A percentile compares a stretch with the other conserved stretches of the same genome.
Conservation (phyloP, 2,329 filamentous ascomycete genomes). For the Neofusicoccum parvum region DNA sequence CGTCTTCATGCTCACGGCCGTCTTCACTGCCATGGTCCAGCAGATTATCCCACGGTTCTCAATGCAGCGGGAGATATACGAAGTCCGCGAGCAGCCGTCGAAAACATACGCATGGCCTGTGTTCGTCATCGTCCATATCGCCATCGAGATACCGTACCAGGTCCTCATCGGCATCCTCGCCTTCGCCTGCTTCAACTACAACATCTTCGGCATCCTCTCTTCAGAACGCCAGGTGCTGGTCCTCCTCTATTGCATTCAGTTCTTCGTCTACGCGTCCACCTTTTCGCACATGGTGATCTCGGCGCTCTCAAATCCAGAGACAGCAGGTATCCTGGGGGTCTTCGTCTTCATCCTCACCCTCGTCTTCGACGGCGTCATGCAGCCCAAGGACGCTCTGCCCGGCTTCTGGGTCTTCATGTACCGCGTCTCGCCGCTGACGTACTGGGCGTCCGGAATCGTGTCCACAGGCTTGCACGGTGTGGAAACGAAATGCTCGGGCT, state of each 20-base stretch:
- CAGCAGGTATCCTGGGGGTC: no score
- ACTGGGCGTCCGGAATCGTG: no score
- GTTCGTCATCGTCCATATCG: conserved; percentile 70
- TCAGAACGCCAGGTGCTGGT: conserved; percentile 65
- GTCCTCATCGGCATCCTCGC: conserved; percentile 64
- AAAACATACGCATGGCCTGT: conserved; percentile 76
- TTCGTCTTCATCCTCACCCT: no score
- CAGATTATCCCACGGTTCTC: conserved; percentile 63
- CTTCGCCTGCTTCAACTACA: conserved; percentile 70
- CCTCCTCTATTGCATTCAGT: conserved; percentile 64
- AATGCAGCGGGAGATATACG: conserved; percentile 61
- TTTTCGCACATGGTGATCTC: conserved; percentile 73
- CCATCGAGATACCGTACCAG: conserved; percentile 71
- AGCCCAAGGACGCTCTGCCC: no score
- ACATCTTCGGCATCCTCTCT: conserved; percentile 40
- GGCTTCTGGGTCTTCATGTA: no score
- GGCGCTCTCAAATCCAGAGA: no score
- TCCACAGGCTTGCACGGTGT: no score
- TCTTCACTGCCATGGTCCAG: conserved; percentile 52
- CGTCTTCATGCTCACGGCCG: conserved; percentile 53
- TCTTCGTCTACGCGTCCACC: conserved; percentile 71
- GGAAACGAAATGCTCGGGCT: background rate
- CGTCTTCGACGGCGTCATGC: no score
- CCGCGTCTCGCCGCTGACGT: no score
- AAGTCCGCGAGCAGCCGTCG: conserved; percentile 62